Percentiles rank a stretch among this genome's conserved stretches.
Evolutionary conservation across 2,329 filamentous ascomycete genomes (phyloP).

Genomic region (Dactylellina cionopaga): DNA sequence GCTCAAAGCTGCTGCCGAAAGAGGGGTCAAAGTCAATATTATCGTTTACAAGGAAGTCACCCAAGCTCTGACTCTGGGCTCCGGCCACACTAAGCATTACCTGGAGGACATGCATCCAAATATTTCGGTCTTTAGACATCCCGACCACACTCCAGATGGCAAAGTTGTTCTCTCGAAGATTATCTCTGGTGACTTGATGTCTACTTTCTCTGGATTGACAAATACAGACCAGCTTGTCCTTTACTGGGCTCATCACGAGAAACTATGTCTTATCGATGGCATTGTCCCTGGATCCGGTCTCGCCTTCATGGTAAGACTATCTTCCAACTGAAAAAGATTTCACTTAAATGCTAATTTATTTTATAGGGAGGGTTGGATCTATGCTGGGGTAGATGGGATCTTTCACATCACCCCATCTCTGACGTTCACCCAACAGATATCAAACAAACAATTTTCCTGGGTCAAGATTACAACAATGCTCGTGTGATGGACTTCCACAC

Average conservation of each 20-base stretch:
- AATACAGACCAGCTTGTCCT: slow-evolving; percentile 84
- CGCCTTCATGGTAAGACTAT: slow-evolving; percentile 79
- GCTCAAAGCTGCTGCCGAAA: slow-evolving; percentile 81
- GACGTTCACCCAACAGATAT: slow-evolving; percentile 83
- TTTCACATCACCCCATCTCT: slow-evolving; percentile 83
- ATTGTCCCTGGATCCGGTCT: slow-evolving; percentile 61
- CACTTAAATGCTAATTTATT: neutral
- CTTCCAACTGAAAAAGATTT: neutral
- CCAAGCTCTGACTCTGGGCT: slow-evolving; percentile 66
- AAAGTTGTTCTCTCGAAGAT: slow-evolving; percentile 45
- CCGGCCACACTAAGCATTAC: slow-evolving; percentile 77
- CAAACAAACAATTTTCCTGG: slow-evolving; percentile 80
- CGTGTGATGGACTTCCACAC: slow-evolving; percentile 82
- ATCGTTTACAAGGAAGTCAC: slow-evolving; percentile 94
- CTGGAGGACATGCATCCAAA: slow-evolving; percentile 82
- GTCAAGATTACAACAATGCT: slow-evolving; percentile 93
- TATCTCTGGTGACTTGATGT: slow-evolving; percentile 21
- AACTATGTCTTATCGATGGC: slow-evolving; percentile 84
- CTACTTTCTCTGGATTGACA: slow-evolving; percentile 60
- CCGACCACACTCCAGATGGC: slow-evolving; percentile 71
- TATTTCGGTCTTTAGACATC: slow-evolving; percentile 88
- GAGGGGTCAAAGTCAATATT: slow-evolving; percentile 83
- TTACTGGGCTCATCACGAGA: slow-evolving; percentile 95
- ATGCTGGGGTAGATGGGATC: slow-evolving; percentile 89
- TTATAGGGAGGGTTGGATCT: slow-evolving; percentile 74